Evolutionary conservation across 129 eudicot genomes (phyloP), one percentile per base, ranked within the genome.

Genomic region (Ambrosia trifida): DNA sequence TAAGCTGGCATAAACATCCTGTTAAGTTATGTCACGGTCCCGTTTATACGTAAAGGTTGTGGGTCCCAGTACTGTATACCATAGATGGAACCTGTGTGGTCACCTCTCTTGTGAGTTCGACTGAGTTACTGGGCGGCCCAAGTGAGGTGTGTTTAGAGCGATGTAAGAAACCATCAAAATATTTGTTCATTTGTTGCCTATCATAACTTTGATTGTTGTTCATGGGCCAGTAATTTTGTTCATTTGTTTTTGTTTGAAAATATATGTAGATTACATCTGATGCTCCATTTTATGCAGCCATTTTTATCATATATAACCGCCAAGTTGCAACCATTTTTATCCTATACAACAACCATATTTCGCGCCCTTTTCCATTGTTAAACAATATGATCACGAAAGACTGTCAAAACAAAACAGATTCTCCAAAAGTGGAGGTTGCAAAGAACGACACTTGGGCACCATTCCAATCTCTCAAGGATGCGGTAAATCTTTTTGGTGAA

Each of bases 361-460:
- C 5, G 3, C 35, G 56, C 32, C 24, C 36, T 9, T 69, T 60
- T 61, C 33, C 64, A 20, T 44, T 54, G 68, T 2, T 14, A 54
- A 61, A 13, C 72, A 87, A 65, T 50, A 89, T 95, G 96, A 94
- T 84, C n/a, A 84, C 89, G 16, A 88, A 88, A 56, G 99, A 79
- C 66, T 87, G 82, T 32, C 77, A 89, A 43, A 81, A 80, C 76
- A 79, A 69, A 57, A 83, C 85, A 10, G 96, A 83, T 44, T 86
- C 91, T 62, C 64, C 91, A 14, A 95, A 86, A 78, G 91, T 83
- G 68, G 88, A 74, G 79, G 89, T 90, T 47, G 99, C 96, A 43
- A 97, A 95, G 76, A 90, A 90, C 35, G 97, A 95, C 81, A 95
- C 99, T 17, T 78, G 99, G 68, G 89, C 97, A 68, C 99, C 99